Percentiles rank a stretch among this genome's conserved stretches.
Evolutionary conservation across 1,284 basidiomycete species (phyloP).

Genomic region (Porodaedalea pini): DNA sequence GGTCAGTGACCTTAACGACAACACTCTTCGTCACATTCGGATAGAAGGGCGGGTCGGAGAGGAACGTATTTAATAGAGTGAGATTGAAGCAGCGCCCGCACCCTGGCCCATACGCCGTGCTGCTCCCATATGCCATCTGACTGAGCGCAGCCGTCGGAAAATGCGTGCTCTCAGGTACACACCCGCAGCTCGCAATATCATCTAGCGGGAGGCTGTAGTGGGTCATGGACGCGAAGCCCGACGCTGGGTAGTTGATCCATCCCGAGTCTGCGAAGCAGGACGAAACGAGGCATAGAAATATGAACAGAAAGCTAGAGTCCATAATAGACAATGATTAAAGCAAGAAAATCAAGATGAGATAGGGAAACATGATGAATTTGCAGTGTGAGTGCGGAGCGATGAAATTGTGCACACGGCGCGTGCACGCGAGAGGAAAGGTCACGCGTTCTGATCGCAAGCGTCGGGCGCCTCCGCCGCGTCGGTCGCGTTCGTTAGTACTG

Average conservation of each 20-base stretch:
- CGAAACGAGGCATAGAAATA: neutral
- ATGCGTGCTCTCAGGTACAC: slow-evolving; percentile 61
- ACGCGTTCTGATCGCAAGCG: neutral
- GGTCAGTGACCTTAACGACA: slow-evolving; percentile 69
- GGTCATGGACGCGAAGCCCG: slow-evolving; percentile 51
- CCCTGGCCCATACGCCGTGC: slow-evolving; percentile 64
- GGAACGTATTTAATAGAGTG: slow-evolving; percentile 65
- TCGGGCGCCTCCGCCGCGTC: neutral
- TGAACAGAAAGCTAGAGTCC: neutral
- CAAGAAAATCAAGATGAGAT: neutral
- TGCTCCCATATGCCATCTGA: slow-evolving; percentile 74
- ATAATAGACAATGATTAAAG: neutral
- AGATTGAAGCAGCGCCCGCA: slow-evolving; percentile 77
- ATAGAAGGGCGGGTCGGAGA: slow-evolving; percentile 63
- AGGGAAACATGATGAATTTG: neutral
- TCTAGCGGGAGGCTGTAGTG: slow-evolving; percentile 58
- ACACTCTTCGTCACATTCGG: slow-evolving; percentile 59
- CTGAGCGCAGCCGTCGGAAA: slow-evolving; percentile 75
- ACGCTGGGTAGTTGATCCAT: slow-evolving; percentile 20
- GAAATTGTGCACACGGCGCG: neutral
- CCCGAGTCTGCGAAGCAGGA: neutral
- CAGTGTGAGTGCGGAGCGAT: neutral
- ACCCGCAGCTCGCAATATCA: slow-evolving; percentile 60
- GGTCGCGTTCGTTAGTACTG: neutral
- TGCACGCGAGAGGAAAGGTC: neutral